phyloP scores from a whole-genome alignment of 192 early-diverging fungal species.

The Mortierella alpina region DNA sequence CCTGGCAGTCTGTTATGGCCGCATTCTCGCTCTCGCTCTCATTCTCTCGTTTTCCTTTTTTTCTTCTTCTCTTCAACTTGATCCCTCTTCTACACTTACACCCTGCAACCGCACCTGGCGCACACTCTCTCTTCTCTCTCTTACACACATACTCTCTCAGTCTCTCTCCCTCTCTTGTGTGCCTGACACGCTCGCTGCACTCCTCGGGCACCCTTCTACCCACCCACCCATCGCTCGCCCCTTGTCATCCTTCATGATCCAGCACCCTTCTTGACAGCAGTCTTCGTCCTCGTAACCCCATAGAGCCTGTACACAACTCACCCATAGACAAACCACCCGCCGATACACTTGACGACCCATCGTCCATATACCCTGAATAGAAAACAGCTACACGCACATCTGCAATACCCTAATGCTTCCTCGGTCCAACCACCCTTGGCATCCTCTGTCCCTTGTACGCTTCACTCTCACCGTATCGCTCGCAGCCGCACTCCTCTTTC shows the following conservation, averaged over 20 bases:
- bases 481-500: neutral
- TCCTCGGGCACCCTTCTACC: neutral
- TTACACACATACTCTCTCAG: neutral
- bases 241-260: conserved; percentile 8
- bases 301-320: neutral
- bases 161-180: neutral
- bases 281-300: neutral
- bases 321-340: neutral
- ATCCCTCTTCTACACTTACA: neutral
- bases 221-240: neutral
- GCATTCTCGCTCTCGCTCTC: neutral
- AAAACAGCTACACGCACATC: too few species aligned
- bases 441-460: neutral
- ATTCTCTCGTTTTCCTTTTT: conserved; percentile 6
- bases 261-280: conserved; percentile 4
- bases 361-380: neutral
- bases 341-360: neutral
- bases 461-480: neutral
- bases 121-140: neutral
- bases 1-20: neutral
- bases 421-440: neutral
- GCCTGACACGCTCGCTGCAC: neutral
- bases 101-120: too few species aligned
- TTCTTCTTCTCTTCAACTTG: neutral
- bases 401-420: conserved; percentile 10